Base-by-base conservation (phyloP, 306 rosid genomes). In the Dalbergia cochinchinensis region DNA sequence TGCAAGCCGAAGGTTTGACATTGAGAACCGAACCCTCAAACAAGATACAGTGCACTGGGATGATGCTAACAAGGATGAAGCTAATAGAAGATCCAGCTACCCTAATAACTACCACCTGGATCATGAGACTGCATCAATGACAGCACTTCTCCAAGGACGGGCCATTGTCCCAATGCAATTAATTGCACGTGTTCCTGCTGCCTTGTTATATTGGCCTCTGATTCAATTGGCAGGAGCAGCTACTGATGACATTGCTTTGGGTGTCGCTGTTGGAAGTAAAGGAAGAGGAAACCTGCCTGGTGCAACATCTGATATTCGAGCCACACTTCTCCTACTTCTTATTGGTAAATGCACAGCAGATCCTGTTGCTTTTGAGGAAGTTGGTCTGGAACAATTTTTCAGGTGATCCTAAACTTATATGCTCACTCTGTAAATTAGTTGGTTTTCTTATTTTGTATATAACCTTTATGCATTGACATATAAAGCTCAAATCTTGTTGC, bases 221-320 rank as follows among this genome's bases (percentile, higher is more conserved):
- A 85, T 96, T 83, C 99, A 96, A 84, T 97, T 96, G 82, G 99
- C 97, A 35, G 93, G 98, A 65, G 99, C 98, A 74, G 97, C 97
- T 74, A 92, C 99, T 18, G 99, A 96, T 78, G 92, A 93, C 74
- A 89, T 96, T 77, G 92, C 99, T 12, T 73, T 96, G 80, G 99
- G 99, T 80, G 90, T 96, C 80, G 93, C 99, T 26, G 99, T 96
- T 77, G 99, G 98, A 86, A 96, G 99, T 89, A 90, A 96, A 88
- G 99, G 97, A 82, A 92, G 97, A 86, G 99, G 96, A 80, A 96
- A 88, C 88, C 89, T 92, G 71, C 98, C 98, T 16, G 99, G 99
- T 77, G 92, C 98, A 10, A 91, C 97, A 16, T 96, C 99, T 10
- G 99, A 96, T 86, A 96, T 96, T 69, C 94, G 99, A 50, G 92